Percentiles rank a stretch among this genome's conserved stretches.
Evolutionary conservation across 1,284 basidiomycete genomes (phyloP).

Genomic region (Sanghuangporus weigelae): DNA sequence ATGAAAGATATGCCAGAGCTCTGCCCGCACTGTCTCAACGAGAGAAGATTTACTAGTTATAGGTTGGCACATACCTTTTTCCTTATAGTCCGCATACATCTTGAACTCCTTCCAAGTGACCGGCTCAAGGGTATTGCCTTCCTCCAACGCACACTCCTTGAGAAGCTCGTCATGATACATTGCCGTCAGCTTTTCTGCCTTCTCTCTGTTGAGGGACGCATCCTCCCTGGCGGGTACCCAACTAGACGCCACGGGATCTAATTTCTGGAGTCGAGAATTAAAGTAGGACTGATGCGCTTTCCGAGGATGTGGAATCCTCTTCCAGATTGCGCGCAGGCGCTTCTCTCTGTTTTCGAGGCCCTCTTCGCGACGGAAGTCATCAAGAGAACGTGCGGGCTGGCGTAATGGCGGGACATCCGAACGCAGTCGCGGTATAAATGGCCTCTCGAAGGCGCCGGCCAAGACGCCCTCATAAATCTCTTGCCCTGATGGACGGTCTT

Average conservation of each 20-base stretch:
- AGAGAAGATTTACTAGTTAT: background rate
- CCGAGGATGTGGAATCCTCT: conserved; percentile 38
- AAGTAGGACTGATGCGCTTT: conserved; percentile 20
- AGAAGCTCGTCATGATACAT: conserved; percentile 80
- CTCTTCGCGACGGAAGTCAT: conserved; percentile 60
- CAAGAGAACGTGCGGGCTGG: conserved; percentile 43
- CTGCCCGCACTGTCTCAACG: conserved; percentile 31
- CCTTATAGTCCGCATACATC: conserved; percentile 71
- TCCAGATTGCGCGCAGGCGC: conserved; percentile 57
- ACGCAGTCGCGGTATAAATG: conserved; percentile 52
- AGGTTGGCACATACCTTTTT: conserved; percentile 52
- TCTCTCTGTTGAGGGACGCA: conserved; percentile 53
- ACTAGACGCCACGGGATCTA: conserved; percentile 26
- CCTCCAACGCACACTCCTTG: conserved; percentile 50
- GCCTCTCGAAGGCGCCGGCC: conserved; percentile 47
- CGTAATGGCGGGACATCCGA: conserved; percentile 42
- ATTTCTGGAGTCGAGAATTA: conserved; percentile 21
- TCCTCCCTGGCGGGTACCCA: conserved; percentile 26
- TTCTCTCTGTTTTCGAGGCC: conserved; percentile 54
- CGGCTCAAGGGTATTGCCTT: conserved; percentile 33
- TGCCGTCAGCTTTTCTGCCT: conserved; percentile 59
- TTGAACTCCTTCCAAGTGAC: conserved; percentile 79
- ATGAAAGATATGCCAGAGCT: conserved; percentile 88
- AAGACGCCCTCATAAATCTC: conserved; percentile 47
- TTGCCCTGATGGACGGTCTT: conserved; percentile 25